Percentiles rank a stretch among this genome's conserved stretches.
Evolutionary conservation across 495 filamentous ascomycete genomes (phyloP).

Genomic region (Tuber brumale): DNA sequence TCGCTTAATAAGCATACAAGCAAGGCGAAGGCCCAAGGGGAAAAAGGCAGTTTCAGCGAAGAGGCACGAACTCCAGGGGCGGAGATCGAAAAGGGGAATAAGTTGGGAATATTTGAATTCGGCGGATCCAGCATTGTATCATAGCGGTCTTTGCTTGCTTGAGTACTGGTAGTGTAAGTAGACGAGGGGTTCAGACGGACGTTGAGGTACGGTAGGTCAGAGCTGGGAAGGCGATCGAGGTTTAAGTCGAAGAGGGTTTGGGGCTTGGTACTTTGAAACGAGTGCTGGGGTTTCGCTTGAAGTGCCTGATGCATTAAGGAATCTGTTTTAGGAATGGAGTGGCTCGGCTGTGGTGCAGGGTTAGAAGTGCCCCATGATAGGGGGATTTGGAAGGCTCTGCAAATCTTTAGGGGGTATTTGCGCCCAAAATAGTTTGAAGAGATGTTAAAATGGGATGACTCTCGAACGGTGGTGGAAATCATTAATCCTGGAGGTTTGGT

Average conservation of each 20-base stretch:
- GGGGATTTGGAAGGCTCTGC: not conserved
- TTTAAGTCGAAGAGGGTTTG: constrained; percentile 2
- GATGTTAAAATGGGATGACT: not conserved
- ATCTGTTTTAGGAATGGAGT: not conserved
- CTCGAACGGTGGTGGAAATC: not conserved
- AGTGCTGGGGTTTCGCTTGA: not conserved
- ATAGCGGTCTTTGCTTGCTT: constrained; percentile 2
- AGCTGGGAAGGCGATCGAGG: constrained; percentile 31
- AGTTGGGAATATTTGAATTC: constrained; percentile 45
- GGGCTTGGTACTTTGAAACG: not conserved
- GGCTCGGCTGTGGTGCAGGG: not conserved
- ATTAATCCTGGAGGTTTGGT: not conserved
- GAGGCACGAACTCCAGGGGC: constrained; percentile 34
- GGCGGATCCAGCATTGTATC: constrained; percentile 42
- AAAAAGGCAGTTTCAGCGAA: constrained; percentile 36
- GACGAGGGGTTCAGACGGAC: constrained; percentile 34
- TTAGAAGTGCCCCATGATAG: not conserved
- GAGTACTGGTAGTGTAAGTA: constrained; percentile 25
- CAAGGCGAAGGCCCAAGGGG: not conserved
- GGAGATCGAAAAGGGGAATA: constrained; percentile 42
- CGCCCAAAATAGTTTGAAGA: not conserved
- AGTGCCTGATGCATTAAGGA: not conserved
- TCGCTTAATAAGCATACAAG: not conserved
- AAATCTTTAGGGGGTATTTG: not conserved
- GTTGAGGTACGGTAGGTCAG: constrained; percentile 41